Base-by-base conservation (phyloP, 2,329 filamentous ascomycete genomes). In the Phaeosphaeria sp. region DNA sequence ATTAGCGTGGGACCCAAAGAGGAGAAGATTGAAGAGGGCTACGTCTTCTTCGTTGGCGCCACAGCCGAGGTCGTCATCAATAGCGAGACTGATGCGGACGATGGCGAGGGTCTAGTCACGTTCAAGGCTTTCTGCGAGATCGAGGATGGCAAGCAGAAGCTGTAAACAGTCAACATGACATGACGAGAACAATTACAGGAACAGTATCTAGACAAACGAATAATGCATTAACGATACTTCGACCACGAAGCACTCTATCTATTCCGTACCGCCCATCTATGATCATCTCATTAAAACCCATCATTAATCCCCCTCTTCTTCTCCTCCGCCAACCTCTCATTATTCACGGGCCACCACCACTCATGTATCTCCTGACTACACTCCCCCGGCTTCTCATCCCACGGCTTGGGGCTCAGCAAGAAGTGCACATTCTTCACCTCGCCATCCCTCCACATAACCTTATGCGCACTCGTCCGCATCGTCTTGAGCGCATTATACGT, bases 91-190 rank as follows among this genome's bases (percentile, higher is more conserved):
- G 87, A 87, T 24, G 71, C 59, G 13, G 65, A 68, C 8, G 71
- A 68, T 33, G 74, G 65, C 18, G 89, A 92, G 55, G 87, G 90
- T 54, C 90, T 98, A 65, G 90, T 90, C 24, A 93, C 91, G 0
- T 99, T 96, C 82, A 95, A 93, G 81, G 95, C 94, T 0, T 97
- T 96, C 76, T 97, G 93, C 72, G 93, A 97, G 81, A 83, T 96
- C 33, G 65, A 64, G 13, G 67, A 74, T 20, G 64, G 63, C 39
- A 68, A 72, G 60, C 52, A 69, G 51, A 75, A 75, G 64, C 48
- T 74, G 43, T 76, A 56, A 62, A 33, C 17, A 15, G 8, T 33
- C 11, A 17, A 45, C 13, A 25, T 6, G 17, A 7, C 17, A 15
- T 21, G 44, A n/a, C 2, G 13, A 4, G 8, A 33, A 11, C 13